Conservation (phyloP, 495 filamentous ascomycete species). For the Aspergillus ostianus region DNA sequence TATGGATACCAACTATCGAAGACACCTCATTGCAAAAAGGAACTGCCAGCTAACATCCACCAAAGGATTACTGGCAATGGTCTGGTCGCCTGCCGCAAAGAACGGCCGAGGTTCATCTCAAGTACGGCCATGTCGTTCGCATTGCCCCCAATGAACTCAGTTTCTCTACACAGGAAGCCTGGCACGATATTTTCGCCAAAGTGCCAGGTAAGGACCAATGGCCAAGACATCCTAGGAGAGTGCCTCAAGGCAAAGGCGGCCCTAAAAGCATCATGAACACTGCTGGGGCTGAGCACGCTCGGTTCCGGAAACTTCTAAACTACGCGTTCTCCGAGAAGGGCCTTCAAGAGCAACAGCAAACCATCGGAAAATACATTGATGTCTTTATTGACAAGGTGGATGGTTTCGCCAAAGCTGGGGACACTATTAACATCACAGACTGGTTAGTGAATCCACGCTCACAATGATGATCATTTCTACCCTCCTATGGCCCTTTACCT, state of each 20-base stretch:
- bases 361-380: slow-evolving; percentile 7
- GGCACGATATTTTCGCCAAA: slow-evolving; percentile 7
- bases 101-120: slow-evolving; percentile 4
- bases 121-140: slow-evolving; percentile 3
- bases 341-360: slow-evolving; percentile 6
- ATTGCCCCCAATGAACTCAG: slow-evolving; percentile 8
- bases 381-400: slow-evolving; percentile 8
- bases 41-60: slow-evolving; percentile 3
- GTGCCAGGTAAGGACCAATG: slow-evolving; percentile 4
- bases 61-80: slow-evolving; percentile 9
- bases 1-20: slow-evolving; percentile 5
- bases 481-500: not conserved
- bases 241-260: slow-evolving; percentile 4
- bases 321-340: slow-evolving; percentile 9
- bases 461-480: slow-evolving; percentile 1
- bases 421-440: not conserved
- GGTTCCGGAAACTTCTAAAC: slow-evolving; percentile 4
- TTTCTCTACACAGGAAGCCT: slow-evolving; percentile 2
- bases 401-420: not conserved
- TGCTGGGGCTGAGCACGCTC: slow-evolving; percentile 1
- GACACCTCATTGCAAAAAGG: not conserved
- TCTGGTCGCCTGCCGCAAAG: slow-evolving; percentile 3
- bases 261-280: slow-evolving; percentile 10
- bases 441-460: slow-evolving; percentile 1
- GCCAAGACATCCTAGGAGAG: slow-evolving; percentile 3